Evolutionary conservation across 2,329 filamentous ascomycete species (phyloP), one percentile per base, ranked within the genome.

Genomic region (Fusarium graminum): DNA sequence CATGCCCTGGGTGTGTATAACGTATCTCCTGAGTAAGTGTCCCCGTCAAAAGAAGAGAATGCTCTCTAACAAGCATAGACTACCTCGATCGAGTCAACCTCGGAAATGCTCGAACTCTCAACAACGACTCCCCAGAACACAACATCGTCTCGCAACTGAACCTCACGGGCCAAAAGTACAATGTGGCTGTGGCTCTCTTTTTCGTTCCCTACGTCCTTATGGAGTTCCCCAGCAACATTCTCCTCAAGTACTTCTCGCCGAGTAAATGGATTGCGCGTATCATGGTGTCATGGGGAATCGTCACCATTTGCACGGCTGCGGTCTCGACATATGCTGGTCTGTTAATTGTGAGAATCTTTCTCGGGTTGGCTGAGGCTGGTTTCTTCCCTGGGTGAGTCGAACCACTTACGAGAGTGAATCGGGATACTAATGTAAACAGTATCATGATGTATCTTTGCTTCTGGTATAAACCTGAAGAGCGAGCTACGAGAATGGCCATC

Each of bases 381-480:
- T 81, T 86, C 44, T 83, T 85, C 59, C 85, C 84, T 1, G 83
- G 72, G 67, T 66, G 28, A 50, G 68, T 67, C 9, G 22, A 22
- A 22, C 22, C 0, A 10, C 2, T 6, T 1, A 1, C 12, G 2
- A 16, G 6, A 13, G 28, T 7, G 29, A 7, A 8, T 4, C 16
- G n/a, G 13, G 6, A 39, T 25, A 19, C 59, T 69, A 26, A 70
- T 30, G 3, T 3, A 9, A 0, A 8, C 13, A 70, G 68, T 6
- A 79, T 86, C 12, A 80, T 85, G 29, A 88, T 85, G 70, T 85
- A 88, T 56, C 77, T 89, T 5, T 86, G 84, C 1, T 87, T 87
- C 80, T 90, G 87, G 85, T 90, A 89, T 63, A 86, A 85, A 58
- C 79, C 84, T 13, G 81, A 85, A 45, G 86, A 89, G 70, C 78